phyloP scores from a whole-genome alignment of 768 basidiomycete species.

The Candolleomyces aberdarensis region DNA sequence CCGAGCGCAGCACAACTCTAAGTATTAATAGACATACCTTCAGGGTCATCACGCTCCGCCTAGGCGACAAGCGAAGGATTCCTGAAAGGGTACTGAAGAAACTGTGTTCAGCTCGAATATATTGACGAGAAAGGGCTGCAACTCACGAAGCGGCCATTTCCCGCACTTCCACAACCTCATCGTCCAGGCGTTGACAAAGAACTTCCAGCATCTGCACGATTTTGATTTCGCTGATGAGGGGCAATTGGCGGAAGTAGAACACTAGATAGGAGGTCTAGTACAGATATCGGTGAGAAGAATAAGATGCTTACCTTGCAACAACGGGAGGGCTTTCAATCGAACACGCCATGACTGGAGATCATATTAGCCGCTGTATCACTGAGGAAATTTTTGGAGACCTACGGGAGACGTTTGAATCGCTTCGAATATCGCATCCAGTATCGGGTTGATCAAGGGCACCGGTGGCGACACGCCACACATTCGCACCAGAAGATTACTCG shows the following conservation, averaged over 20 bases:
- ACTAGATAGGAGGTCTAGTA: conserved; percentile 35
- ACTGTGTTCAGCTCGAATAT: neutral
- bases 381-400: conserved; percentile 19
- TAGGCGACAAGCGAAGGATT: conserved; percentile 77
- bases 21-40: conserved; percentile 41
- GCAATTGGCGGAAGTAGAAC: conserved; percentile 86
- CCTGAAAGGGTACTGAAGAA: conserved; percentile 67
- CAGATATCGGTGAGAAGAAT: neutral
- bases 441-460: conserved; percentile 57
- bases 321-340: conserved; percentile 79
- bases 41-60: conserved; percentile 70
- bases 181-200: conserved; percentile 76
- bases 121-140: neutral
- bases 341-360: conserved; percentile 76
- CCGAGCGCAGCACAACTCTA: neutral
- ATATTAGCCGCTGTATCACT: conserved; percentile 7
- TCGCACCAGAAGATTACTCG: conserved; percentile 69
- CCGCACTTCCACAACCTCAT: conserved; percentile 86
- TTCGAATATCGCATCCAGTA: conserved; percentile 70
- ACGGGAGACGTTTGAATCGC: conserved; percentile 77
- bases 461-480: conserved; percentile 88
- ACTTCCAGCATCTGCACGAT: conserved; percentile 83
- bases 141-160: conserved; percentile 84
- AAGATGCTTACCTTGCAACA: conserved; percentile 61
- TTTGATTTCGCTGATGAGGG: conserved; percentile 73